A percentile compares a stretch with the other conserved stretches of the same genome.
Conservation (phyloP, 2,329 filamentous ascomycete genomes). For the Sclerotinia borealis region DNA sequence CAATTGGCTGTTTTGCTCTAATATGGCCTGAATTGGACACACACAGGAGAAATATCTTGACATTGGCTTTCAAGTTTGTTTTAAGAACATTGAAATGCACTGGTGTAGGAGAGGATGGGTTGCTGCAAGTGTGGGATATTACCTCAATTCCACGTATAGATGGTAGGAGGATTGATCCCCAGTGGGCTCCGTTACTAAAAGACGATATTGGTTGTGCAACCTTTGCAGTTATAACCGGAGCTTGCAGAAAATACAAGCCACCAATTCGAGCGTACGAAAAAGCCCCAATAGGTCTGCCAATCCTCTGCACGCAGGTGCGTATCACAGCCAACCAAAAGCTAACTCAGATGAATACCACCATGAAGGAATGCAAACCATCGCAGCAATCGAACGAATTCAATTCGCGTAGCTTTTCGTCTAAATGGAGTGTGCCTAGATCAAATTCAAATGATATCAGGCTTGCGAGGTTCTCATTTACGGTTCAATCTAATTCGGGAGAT, state of each 20-base stretch:
- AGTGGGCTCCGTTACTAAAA: background rate
- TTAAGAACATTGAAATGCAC: background rate
- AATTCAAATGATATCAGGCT: background rate
- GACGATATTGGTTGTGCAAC: background rate
- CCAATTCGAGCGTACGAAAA: background rate
- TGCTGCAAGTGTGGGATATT: background rate
- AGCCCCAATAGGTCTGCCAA: background rate
- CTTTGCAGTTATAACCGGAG: background rate
- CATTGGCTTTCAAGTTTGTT: background rate
- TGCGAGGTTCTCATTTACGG: background rate
- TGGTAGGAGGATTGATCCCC: conserved; percentile 27
- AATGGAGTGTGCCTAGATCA: background rate
- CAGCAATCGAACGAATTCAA: background rate
- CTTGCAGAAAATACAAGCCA: background rate
- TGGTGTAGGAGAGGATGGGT: background rate
- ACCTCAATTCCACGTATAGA: background rate
- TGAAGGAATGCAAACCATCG: background rate
- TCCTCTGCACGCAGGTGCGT: background rate
- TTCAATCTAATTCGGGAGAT: background rate
- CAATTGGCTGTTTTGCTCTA: background rate
- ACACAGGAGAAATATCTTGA: background rate
- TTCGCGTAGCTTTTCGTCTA: background rate
- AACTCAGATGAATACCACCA: background rate
- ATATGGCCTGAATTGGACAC: background rate
- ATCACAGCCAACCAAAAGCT: background rate